Percentiles rank a stretch among this genome's conserved stretches.
These are phyloP conservation scores for Magnaporthales sp. DNA, from an alignment of 2,329 filamentous ascomycete species.

Conservation along the genomic window DNA sequence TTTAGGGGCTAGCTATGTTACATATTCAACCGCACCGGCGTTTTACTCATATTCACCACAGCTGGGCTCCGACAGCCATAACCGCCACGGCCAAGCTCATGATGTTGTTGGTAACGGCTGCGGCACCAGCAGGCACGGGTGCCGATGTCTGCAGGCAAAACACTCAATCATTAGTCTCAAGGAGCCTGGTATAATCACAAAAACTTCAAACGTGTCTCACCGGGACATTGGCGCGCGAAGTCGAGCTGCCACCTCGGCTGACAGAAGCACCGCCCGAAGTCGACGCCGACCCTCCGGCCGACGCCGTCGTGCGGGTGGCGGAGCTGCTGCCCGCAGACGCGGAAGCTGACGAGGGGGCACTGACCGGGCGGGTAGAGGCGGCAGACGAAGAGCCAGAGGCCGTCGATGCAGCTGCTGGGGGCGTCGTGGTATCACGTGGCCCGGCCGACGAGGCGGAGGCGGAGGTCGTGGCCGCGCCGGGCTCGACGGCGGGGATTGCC, in stretches of 20 bases:
- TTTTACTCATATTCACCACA: background rate
- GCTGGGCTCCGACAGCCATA: background rate
- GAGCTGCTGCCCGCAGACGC: too few species aligned
- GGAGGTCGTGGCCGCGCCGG: slow-evolving; percentile 16
- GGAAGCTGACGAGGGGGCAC: background rate
- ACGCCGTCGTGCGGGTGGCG: too few species aligned
- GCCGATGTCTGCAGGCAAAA: background rate
- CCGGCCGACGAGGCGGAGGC: slow-evolving; percentile 11
- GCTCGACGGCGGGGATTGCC: slow-evolving; percentile 10
- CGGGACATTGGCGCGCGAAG: background rate
- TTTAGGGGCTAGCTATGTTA: background rate
- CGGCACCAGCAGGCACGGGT: background rate
- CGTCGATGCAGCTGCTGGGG: background rate
- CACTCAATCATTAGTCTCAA: background rate
- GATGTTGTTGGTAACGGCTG: background rate
- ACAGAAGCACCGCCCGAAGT: background rate
- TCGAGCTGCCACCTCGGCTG: background rate
- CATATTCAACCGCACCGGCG: background rate
- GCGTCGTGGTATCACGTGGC: background rate
- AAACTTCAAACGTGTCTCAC: background rate
- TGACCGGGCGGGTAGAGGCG: background rate
- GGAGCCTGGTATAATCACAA: too few species aligned
- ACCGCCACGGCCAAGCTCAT: background rate
- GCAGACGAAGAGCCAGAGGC: background rate
- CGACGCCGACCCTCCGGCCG: too few species aligned